Evolutionary conservation across 306 rosid species (phyloP).

Genomic region (Senna tora): DNA sequence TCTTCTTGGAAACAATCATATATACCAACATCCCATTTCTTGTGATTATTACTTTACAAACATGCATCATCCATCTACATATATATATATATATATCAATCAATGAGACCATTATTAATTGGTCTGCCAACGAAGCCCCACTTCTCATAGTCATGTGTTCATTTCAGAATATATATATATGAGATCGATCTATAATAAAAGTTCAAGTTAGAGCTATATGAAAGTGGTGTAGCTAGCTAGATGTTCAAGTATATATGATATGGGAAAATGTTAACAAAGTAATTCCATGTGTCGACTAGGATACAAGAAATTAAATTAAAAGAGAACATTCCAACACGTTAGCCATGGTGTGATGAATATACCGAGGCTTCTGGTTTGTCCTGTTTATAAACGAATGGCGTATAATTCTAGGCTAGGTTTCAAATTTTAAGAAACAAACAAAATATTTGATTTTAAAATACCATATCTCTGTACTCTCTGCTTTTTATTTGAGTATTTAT

Average conservation of each 20-base stretch:
- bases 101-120: conserved; percentile 14
- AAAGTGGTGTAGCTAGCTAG: neutral
- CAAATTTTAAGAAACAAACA: conserved; percentile 19
- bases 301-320: no score
- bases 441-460: neutral
- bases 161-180: neutral
- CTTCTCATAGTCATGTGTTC: neutral
- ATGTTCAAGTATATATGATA: neutral
- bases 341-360: conserved; percentile 10
- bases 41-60: conserved; percentile 13
- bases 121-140: conserved; percentile 23
- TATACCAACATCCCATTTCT: conserved; percentile 17
- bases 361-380: conserved; percentile 49
- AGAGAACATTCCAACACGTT: conserved; percentile 22
- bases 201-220: neutral
- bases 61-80: neutral
- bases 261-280: neutral
- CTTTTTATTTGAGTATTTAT: neutral
- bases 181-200: neutral
- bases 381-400: conserved; percentile 32
- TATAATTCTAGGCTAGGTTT: conserved; percentile 38
- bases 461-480: neutral
- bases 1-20: conserved; percentile 52
- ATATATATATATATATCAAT: conserved; percentile 32
- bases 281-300: neutral